A percentile compares a stretch with the other conserved stretches of the same genome.
Evolutionary conservation across 805 yeast species (phyloP).

Genomic region (Suhomyces sp.): DNA sequence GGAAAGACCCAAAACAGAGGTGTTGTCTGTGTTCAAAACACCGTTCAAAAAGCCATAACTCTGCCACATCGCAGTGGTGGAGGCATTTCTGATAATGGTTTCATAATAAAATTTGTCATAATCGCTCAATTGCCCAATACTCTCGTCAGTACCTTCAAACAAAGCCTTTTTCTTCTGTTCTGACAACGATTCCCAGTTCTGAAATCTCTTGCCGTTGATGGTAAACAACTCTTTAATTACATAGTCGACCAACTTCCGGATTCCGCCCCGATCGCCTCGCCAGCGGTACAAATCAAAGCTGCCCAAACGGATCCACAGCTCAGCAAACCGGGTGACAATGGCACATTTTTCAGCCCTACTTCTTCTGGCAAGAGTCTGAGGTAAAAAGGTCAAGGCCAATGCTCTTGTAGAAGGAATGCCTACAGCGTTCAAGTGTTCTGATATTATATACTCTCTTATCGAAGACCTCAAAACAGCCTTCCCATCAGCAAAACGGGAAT

Average conservation of each 20-base stretch:
- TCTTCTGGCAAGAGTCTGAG: conserved; percentile 74
- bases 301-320: conserved; percentile 84
- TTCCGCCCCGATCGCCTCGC: conserved; percentile 64
- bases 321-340: conserved; percentile 77
- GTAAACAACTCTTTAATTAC: conserved; percentile 64
- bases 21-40: conserved; percentile 90
- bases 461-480: conserved; percentile 88
- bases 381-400: conserved; percentile 65
- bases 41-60: conserved; percentile 92
- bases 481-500: conserved; percentile 93
- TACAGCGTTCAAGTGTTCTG: conserved; percentile 75
- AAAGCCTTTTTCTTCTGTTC: conserved; percentile 13
- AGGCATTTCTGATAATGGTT: conserved; percentile 70
- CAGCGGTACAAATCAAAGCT: conserved; percentile 79
- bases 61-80: conserved; percentile 80
- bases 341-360: conserved; percentile 77
- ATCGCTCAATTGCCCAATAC: conserved; percentile 43
- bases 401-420: conserved; percentile 90
- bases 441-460: conserved; percentile 80
- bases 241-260: conserved; percentile 65
- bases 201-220: conserved; percentile 25
- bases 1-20: conserved; percentile 82
- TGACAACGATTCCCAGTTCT: conserved; percentile 22
- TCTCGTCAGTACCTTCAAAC: conserved; percentile 16
- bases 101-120: conserved; percentile 74